Percentiles rank a stretch among this genome's conserved stretches.
phyloP scores from a whole-genome alignment of 2,329 filamentous ascomycete genomes.

The Apiospora arundinis region DNA sequence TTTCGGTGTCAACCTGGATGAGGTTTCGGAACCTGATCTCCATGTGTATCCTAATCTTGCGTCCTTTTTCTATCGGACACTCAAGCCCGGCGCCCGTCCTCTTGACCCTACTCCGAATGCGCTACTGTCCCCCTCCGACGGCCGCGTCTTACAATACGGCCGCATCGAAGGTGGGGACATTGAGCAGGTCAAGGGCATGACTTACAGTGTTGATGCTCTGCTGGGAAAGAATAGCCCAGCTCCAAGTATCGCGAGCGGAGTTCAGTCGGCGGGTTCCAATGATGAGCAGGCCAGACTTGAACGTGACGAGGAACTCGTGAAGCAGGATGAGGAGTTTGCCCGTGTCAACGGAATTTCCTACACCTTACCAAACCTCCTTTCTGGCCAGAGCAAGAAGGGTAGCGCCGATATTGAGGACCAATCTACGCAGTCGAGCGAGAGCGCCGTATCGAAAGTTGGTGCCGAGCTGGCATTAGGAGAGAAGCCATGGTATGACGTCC shows the following conservation, averaged over 20 bases:
- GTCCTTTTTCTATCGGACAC: conserved; percentile 93
- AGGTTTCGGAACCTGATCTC: conserved; percentile 87
- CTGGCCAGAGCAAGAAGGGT: conserved; percentile 63
- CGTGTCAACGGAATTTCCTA: conserved; percentile 95
- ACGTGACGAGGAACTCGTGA: conserved; percentile 70
- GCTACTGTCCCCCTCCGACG: conserved; percentile 87
- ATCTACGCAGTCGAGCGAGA: conserved; percentile 65
- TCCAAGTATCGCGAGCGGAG: conserved; percentile 56
- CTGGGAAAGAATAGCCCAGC: conserved; percentile 72
- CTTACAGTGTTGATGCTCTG: conserved; percentile 92
- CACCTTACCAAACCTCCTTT: conserved; percentile 85
- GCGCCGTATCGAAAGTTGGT: conserved; percentile 82
- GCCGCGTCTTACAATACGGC: conserved; percentile 89
- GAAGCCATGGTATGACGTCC: conserved; percentile 73
- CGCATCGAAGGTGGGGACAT: conserved; percentile 92
- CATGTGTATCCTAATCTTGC: conserved; percentile 91
- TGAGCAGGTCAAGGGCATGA: conserved; percentile 98
- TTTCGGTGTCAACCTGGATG: conserved; percentile 89
- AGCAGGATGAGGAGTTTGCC: conserved; percentile 90
- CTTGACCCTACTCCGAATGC: conserved; percentile 82
- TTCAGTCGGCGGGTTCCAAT: conserved; percentile 35
- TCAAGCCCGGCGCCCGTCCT: conserved; percentile 87
- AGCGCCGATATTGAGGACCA: conserved; percentile 69
- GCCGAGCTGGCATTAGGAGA: conserved; percentile 81
- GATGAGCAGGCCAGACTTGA: conserved; percentile 30